Conservation (phyloP, 805 yeast genomes). For the Lachancea sp. region DNA sequence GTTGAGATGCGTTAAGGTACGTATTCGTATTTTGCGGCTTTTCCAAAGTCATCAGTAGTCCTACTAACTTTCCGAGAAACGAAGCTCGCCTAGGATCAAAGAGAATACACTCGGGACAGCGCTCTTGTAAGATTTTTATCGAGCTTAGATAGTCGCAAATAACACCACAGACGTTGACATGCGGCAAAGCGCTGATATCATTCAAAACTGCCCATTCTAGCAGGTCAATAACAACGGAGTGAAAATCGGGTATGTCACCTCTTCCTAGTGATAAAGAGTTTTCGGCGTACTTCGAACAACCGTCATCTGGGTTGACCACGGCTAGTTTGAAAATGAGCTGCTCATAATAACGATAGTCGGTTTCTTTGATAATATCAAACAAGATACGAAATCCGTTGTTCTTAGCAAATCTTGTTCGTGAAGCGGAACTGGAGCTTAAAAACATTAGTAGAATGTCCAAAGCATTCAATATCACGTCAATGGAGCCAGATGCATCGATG, state of each 20-base stretch:
- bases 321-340: slow-evolving; percentile 45
- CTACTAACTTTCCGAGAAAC: slow-evolving; percentile 21
- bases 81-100: slow-evolving; percentile 30
- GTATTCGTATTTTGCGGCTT: slow-evolving; percentile 31
- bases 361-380: slow-evolving; percentile 41
- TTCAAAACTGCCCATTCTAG: slow-evolving; percentile 35
- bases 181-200: slow-evolving; percentile 36
- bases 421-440: slow-evolving; percentile 42
- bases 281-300: background rate
- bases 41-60: slow-evolving; percentile 27
- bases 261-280: background rate
- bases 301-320: slow-evolving; percentile 24
- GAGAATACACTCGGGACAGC: slow-evolving; percentile 24
- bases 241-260: background rate
- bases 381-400: slow-evolving; percentile 41
- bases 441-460: slow-evolving; percentile 46
- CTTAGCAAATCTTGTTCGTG: slow-evolving; percentile 44
- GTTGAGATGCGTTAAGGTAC: slow-evolving; percentile 29
- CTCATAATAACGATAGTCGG: slow-evolving; percentile 25
- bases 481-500: slow-evolving; percentile 20
- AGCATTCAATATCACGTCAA: background rate
- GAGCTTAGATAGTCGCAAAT: slow-evolving; percentile 23
- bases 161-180: slow-evolving; percentile 27
- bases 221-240: slow-evolving; percentile 30
- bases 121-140: slow-evolving; percentile 24